Evolutionary conservation across 1,139 yeast species (phyloP).

Genomic region (Yamadazyma trypodendri): DNA sequence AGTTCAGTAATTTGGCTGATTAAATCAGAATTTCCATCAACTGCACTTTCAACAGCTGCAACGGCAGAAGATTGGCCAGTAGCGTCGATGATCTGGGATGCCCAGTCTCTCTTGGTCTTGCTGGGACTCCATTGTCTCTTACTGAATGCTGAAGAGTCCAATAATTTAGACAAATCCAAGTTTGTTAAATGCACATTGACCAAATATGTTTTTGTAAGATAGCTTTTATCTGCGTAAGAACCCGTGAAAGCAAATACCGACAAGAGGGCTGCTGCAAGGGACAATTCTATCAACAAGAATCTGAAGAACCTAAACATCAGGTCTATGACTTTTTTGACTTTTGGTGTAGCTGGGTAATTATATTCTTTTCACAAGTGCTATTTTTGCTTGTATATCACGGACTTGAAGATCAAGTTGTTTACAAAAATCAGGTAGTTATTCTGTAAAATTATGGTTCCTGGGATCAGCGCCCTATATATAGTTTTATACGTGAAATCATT

Average conservation of each 20-base stretch:
- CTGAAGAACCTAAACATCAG: slow-evolving; percentile 39
- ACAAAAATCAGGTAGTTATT: too few relatives aligned
- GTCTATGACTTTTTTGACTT: too few relatives aligned
- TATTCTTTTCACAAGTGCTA: too few relatives aligned
- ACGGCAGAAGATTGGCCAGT: slow-evolving; percentile 13
- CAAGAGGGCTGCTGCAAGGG: slow-evolving; percentile 34
- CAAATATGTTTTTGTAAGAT: slow-evolving; percentile 37
- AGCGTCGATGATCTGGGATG: slow-evolving; percentile 15
- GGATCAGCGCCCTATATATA: too few relatives aligned
- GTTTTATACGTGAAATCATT: too few relatives aligned
- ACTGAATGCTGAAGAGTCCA: slow-evolving; percentile 17
- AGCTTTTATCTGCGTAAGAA: slow-evolving; percentile 35
- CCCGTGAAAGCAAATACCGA: slow-evolving; percentile 44
- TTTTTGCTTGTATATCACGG: too few relatives aligned
- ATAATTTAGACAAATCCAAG: slow-evolving; percentile 32
- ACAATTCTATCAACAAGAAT: slow-evolving; percentile 31
- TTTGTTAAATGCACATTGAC: slow-evolving; percentile 37
- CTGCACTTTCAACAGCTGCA: slow-evolving; percentile 7
- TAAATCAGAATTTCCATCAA: slow-evolving; percentile 12
- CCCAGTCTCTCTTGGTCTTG: slow-evolving; percentile 15
- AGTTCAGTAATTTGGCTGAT: slow-evolving; percentile 16
- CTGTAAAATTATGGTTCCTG: too few relatives aligned
- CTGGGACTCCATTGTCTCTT: slow-evolving; percentile 10
- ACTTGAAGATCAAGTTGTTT: too few relatives aligned
- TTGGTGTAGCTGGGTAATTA: too few relatives aligned